phyloP scores from a whole-genome alignment of 2,329 filamentous ascomycete genomes.

The Aspergillus sp. region DNA sequence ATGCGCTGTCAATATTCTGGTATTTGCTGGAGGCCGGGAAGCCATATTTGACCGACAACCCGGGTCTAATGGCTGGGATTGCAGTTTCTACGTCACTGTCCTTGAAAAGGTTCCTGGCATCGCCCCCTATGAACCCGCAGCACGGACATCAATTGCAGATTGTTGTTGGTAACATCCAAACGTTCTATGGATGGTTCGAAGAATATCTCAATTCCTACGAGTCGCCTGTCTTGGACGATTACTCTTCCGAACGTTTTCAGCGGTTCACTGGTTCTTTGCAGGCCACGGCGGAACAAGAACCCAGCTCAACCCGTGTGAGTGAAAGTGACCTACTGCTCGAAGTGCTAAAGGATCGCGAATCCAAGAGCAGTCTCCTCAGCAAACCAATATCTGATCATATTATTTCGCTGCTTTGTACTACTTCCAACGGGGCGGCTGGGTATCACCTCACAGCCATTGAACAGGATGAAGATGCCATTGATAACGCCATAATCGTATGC shows the following conservation, averaged over 20 bases:
- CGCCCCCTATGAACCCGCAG: constrained; percentile 73
- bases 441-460: constrained; percentile 67
- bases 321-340: constrained; percentile 79
- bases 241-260: constrained; percentile 59
- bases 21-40: constrained; percentile 74
- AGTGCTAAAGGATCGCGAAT: constrained; percentile 71
- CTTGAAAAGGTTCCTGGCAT: constrained; percentile 71
- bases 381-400: constrained; percentile 56
- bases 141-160: constrained; percentile 79
- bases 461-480: constrained; percentile 62
- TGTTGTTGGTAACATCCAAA: constrained; percentile 72
- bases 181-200: constrained; percentile 77
- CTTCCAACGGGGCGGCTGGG: constrained; percentile 65
- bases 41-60: constrained; percentile 61
- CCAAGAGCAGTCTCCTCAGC: constrained; percentile 66
- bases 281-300: constrained; percentile 66
- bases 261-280: constrained; percentile 69
- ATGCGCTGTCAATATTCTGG: constrained; percentile 80
- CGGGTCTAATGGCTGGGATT: constrained; percentile 79
- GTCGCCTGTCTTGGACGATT: constrained; percentile 50
- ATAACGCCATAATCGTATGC: constrained; percentile 69
- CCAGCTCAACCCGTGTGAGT: constrained; percentile 66
- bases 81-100: constrained; percentile 77
- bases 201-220: constrained; percentile 65
- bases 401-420: constrained; percentile 61